phyloP scores from a whole-genome alignment of 345 rosid genomes.

The Moringa oleifera region DNA sequence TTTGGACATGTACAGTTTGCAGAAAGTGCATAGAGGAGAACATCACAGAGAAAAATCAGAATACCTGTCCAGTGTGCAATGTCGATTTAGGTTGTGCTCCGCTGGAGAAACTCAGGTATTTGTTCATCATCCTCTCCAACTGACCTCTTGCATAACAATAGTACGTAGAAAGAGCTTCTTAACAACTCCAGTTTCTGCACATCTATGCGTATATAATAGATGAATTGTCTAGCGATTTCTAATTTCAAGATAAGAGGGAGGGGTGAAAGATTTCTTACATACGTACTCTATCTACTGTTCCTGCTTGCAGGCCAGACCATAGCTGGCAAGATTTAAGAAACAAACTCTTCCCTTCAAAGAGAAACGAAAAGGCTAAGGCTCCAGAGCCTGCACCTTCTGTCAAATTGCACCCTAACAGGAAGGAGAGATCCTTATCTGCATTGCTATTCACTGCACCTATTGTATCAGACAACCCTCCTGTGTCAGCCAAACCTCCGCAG shows the following conservation, averaged over 20 bases:
- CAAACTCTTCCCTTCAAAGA: conserved; percentile 34
- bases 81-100: conserved; percentile 38
- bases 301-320: conserved; percentile 37
- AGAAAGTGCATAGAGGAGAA: conserved; percentile 40
- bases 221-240: too few species aligned
- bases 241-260: too few species aligned
- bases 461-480: too few species aligned
- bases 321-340: conserved; percentile 32
- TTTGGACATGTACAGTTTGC: conserved; percentile 37
- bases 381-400: conserved; percentile 11
- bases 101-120: conserved; percentile 45
- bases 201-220: too few species aligned
- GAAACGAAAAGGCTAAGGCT: conserved; percentile 6
- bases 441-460: conserved; percentile 23
- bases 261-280: too few species aligned
- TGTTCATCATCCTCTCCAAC: neutral
- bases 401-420: conserved; percentile 19
- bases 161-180: too few species aligned
- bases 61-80: conserved; percentile 39
- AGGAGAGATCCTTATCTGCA: conserved; percentile 35
- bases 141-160: too few species aligned
- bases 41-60: conserved; percentile 23
- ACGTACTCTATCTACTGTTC: neutral
- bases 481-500: conserved; percentile 7
- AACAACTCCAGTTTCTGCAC: too few species aligned